These are phyloP conservation scores for Termitomyces sp. DNA, from an alignment of 768 basidiomycete species.

Conservation along the genomic window DNA sequence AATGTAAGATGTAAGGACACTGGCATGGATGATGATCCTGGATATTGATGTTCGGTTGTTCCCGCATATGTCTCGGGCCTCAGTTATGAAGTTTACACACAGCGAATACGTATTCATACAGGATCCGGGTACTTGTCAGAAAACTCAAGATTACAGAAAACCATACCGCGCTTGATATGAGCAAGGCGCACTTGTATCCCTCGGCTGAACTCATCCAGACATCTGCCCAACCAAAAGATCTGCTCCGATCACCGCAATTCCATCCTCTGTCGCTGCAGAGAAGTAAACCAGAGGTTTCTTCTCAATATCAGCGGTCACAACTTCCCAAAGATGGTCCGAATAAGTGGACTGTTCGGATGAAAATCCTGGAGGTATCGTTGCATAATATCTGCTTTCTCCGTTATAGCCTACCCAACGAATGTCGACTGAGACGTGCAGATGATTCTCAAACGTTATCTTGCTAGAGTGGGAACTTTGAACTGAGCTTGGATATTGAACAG, in stretches of 20 bases:
- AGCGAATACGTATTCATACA: background rate
- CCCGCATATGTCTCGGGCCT: background rate
- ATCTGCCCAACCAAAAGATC: background rate
- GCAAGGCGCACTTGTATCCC: background rate
- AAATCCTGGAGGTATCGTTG: background rate
- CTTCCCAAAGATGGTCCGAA: slow-evolving; percentile 9
- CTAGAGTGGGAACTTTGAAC: background rate
- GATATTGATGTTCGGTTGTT: background rate
- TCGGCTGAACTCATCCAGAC: background rate
- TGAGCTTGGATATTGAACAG: background rate
- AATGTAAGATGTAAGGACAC: background rate
- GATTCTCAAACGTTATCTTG: slow-evolving; percentile 10
- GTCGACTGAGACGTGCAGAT: background rate
- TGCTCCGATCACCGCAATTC: background rate
- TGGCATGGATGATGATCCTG: background rate
- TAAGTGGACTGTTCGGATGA: slow-evolving; percentile 4
- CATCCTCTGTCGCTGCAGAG: background rate
- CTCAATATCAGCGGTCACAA: background rate
- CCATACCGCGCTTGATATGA: background rate
- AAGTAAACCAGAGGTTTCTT: slow-evolving; percentile 2
- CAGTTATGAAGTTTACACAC: background rate
- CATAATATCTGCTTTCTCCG: background rate
- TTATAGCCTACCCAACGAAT: slow-evolving; percentile 3
- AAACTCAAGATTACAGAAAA: background rate
- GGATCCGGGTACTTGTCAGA: background rate